Evolutionary conservation across 1,284 basidiomycete species (phyloP), one percentile per base, ranked within the genome.

Genomic region (Phylloboletellus chloephorus): DNA sequence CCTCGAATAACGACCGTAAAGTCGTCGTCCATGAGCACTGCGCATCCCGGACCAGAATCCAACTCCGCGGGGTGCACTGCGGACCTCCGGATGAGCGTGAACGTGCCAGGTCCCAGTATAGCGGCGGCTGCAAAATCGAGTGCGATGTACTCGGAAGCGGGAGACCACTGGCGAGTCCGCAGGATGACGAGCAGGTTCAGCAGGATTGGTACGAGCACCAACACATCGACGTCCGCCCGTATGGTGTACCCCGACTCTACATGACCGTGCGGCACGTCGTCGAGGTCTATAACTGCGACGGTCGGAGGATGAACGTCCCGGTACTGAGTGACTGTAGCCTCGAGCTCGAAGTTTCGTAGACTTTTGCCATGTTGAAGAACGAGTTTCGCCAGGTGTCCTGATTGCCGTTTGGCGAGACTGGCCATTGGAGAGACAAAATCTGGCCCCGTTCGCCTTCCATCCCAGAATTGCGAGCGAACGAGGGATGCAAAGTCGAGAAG

Each of bases 351-450:
- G 2, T 10, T 7, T 4, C 9, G 31, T 11, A 52, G 26, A 33
- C 2, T 9, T 31, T 35, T 51, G 32, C 51, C 38, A 32, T 55
- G 21, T 12, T 41, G 23, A 3, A 53, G 39, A 31, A 52, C 3
- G 4, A 56, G 48, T n/a, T 32, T 43, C 2, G 51, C 48, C 1
- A 53, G 39, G 29, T 47, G 47, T 11, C 50, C 47, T 6, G 53
- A 50, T 31, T 43, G 51, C 2, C 53, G 48, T 35, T 52, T 55
- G 15, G 39, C 31, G 21, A 52, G 47, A 22, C 53, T 51, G 23
- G 48, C n/a, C 43, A 52, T 53, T 7, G 53, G 51, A 5, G 29
- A 22, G 31, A 52, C n/a, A 21, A 51, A 51, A 2, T 56, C 53
- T 8, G 53, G 51, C 2, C 51, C 53, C 5, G 51, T 51, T 20